A percentile compares a stretch with the other conserved stretches of the same genome.
phyloP scores from a whole-genome alignment of 2,329 filamentous ascomycete genomes.

The Trichoderma guizhouense region DNA sequence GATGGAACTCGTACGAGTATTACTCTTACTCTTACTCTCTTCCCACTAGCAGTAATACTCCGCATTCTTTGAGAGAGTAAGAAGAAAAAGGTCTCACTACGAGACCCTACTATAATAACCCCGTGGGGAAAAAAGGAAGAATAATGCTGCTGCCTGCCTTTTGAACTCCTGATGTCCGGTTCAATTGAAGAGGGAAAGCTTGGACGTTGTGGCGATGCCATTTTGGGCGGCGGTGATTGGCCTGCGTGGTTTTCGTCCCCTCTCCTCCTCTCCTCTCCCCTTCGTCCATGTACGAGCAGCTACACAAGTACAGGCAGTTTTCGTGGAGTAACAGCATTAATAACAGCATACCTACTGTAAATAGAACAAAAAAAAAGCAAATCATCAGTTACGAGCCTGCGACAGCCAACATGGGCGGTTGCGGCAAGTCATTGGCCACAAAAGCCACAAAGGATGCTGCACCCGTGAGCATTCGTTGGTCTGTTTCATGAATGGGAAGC shows the following conservation, averaged over 20 bases:
- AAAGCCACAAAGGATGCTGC: background rate
- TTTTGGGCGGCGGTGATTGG: slow-evolving; percentile 1
- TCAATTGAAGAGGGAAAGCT: background rate
- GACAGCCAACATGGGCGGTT: background rate
- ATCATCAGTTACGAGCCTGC: background rate
- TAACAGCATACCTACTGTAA: background rate
- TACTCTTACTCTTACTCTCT: background rate
- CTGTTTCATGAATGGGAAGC: slow-evolving; percentile 1
- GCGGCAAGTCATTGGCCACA: slow-evolving; percentile 12
- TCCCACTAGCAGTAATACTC: background rate
- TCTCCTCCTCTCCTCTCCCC: background rate
- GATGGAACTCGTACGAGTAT: background rate
- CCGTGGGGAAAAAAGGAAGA: slow-evolving; percentile 10
- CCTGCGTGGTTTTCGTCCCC: background rate
- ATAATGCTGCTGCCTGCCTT: slow-evolving; percentile 13
- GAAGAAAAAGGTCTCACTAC: background rate
- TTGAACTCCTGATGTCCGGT: background rate
- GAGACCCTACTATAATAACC: background rate
- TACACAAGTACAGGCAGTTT: background rate
- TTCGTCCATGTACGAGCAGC: background rate
- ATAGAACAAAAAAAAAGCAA: background rate
- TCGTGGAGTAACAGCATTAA: background rate
- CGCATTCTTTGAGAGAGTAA: background rate
- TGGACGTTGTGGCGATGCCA: slow-evolving; percentile 7
- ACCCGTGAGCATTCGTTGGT: slow-evolving; percentile 16